These are phyloP conservation scores for Rosa lucieae DNA, from an alignment of 306 rosid genomes.

Conservation along the genomic window DNA sequence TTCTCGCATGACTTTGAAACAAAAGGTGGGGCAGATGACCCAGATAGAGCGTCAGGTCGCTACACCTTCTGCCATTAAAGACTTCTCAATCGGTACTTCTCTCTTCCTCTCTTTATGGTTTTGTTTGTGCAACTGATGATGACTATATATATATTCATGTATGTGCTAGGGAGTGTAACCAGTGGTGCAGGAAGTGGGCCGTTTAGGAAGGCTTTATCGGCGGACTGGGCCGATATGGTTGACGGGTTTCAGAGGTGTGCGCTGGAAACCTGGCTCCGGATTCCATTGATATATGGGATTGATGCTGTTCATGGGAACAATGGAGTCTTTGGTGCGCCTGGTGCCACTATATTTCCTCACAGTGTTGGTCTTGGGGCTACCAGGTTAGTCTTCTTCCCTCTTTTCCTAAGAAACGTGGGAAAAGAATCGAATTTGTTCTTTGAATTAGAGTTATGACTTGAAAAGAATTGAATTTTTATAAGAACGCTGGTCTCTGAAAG, in stretches of 20 bases:
- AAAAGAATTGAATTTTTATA: too few relatives aligned
- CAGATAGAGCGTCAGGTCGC: slow-evolving; percentile 69
- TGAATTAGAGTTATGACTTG: too few relatives aligned
- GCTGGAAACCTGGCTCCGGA: slow-evolving; percentile 53
- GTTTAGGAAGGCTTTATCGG: slow-evolving; percentile 31
- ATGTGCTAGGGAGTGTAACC: slow-evolving; percentile 44
- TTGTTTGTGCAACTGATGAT: not conserved
- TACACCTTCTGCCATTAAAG: slow-evolving; percentile 36
- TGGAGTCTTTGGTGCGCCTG: slow-evolving; percentile 25
- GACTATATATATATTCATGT: not conserved
- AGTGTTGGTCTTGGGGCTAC: slow-evolving; percentile 74
- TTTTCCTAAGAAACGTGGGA: not conserved
- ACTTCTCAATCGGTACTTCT: slow-evolving; percentile 49
- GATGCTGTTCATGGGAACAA: slow-evolving; percentile 75
- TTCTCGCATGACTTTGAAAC: slow-evolving; percentile 65
- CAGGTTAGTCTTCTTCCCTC: slow-evolving; percentile 33
- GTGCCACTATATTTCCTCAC: slow-evolving; percentile 79
- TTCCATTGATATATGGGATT: slow-evolving; percentile 65
- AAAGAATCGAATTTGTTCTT: not conserved
- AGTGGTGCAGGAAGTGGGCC: slow-evolving; percentile 62
- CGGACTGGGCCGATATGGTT: slow-evolving; percentile 67
- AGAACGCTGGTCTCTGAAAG: too few relatives aligned
- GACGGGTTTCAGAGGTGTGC: slow-evolving; percentile 52
- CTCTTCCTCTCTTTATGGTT: not conserved
- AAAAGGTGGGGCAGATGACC: slow-evolving; percentile 71